phyloP scores from a whole-genome alignment of 148 eudicot species.

The Cornus controversa region DNA sequence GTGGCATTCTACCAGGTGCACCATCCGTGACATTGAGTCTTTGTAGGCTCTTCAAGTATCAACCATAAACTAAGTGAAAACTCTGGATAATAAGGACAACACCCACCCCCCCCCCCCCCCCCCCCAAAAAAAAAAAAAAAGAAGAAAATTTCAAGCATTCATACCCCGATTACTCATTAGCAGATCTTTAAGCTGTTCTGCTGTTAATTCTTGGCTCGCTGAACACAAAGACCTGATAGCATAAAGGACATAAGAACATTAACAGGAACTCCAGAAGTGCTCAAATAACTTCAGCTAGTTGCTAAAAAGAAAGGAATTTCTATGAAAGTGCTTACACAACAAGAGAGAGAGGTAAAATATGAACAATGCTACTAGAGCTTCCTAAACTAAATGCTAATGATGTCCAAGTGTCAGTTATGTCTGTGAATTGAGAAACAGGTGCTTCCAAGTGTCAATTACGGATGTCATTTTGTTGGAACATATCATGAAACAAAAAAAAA shows the following conservation, averaged over 20 bases:
- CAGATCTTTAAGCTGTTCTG: conserved; percentile 38
- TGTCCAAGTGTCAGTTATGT: neutral
- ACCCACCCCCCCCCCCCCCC: too few species aligned
- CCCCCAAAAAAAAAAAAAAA: too few species aligned
- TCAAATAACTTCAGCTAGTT: neutral
- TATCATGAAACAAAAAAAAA: neutral
- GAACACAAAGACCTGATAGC: conserved; percentile 54
- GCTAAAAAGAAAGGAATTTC: neutral
- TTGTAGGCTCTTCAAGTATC: too few species aligned
- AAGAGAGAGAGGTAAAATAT: neutral
- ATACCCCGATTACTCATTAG: too few species aligned
- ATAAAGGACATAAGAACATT: conserved; percentile 3
- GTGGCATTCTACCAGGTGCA: too few species aligned
- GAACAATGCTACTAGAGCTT: neutral
- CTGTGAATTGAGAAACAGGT: neutral
- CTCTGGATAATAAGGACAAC: too few species aligned
- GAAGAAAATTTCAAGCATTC: too few species aligned
- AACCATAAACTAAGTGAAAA: too few species aligned
- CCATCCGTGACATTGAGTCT: too few species aligned
- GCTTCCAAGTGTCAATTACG: neutral
- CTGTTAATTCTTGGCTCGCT: conserved; percentile 45
- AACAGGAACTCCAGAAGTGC: neutral
- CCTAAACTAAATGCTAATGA: conserved; percentile 3
- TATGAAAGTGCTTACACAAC: neutral
- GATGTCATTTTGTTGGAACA: neutral